Base-by-base conservation (phyloP, 75 land plant species). In the Azolla pinnata region DNA sequence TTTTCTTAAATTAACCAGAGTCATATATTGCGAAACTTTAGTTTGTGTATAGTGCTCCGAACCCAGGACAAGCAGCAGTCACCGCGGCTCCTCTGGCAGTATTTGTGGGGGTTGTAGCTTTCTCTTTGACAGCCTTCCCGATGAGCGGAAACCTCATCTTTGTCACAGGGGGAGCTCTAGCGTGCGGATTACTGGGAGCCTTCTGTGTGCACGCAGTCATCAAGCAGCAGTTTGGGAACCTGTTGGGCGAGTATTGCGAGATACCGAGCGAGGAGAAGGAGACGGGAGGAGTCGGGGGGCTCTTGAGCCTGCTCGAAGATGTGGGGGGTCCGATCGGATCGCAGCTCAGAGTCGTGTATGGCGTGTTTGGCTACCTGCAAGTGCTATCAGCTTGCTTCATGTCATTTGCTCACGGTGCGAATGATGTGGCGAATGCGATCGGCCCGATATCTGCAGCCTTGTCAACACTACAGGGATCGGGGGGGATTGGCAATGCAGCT, bases 401-500 rank as follows among this genome's bases (percentile, higher is more conserved):
- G 96, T 93, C 98, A n/a, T 93, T 93, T 63, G 98, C 98, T 1
- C 98, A 93, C 47, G 98, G 96, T 0, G 98, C 96, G 24, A 93
- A 89, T 54, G 98, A 93, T 56, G 98, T 93, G 9, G 88, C 98
- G 17, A 93, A 93, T 65, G 98, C 98, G 19, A 93, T 93, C 31
- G 98, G 98, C 1, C 98, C 98, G 14, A 62, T 93, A 29, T 86
- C 88, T 29, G 90, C 83, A 7, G 98, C 98, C 14, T 53, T 93
- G 18, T 75, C 96, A 1, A 86, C 86, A 28, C 79, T 93, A 16
- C 81, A 89, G 17, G 96, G 93, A 14, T 65, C 75, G 19, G 50
- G 64, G 18, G 49, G 71, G 16, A 68, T n/a, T 42, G 79, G 80
- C 5, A n/a, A n/a, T n/a, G 70, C 68, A 19, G 73, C 77, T 42